Conservation (phyloP, 148 eudicot genomes). For the Salicornia ramosissima region DNA sequence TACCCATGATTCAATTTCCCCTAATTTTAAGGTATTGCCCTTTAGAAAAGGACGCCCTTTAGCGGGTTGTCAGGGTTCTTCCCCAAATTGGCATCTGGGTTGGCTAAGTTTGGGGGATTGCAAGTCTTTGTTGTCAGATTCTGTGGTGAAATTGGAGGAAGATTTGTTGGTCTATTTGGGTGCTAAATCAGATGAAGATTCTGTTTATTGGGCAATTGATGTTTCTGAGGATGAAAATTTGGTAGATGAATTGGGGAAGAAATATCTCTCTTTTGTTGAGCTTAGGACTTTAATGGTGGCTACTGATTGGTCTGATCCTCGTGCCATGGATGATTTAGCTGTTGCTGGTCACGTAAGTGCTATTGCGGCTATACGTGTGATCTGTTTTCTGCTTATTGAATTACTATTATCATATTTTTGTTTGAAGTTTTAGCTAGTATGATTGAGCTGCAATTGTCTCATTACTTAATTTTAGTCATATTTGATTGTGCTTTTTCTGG, state of each 20-base stretch:
- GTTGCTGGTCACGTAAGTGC: conserved; percentile 81
- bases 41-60: conserved; percentile 81
- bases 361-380: neutral
- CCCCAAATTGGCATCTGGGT: conserved; percentile 75
- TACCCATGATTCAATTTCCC: conserved; percentile 40
- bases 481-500: neutral
- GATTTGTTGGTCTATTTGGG: conserved; percentile 80
- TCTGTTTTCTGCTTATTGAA: neutral
- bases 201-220: conserved; percentile 66
- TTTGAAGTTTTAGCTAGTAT: neutral
- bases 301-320: conserved; percentile 82
- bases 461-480: too few relatives aligned
- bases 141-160: conserved; percentile 47
- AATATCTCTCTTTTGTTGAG: conserved; percentile 65
- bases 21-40: conserved; percentile 61
- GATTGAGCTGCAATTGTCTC: too few relatives aligned
- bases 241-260: conserved; percentile 56
- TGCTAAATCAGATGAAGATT: conserved; percentile 44
- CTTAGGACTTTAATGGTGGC: conserved; percentile 97
- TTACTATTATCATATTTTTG: neutral
- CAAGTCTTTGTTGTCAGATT: conserved; percentile 39
- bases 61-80: conserved; percentile 33
- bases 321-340: conserved; percentile 76
- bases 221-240: conserved; percentile 31
- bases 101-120: conserved; percentile 76